These are phyloP conservation scores for Aspergillus bombycis DNA, from an alignment of 2,329 filamentous ascomycete species.

Conservation along the genomic window DNA sequence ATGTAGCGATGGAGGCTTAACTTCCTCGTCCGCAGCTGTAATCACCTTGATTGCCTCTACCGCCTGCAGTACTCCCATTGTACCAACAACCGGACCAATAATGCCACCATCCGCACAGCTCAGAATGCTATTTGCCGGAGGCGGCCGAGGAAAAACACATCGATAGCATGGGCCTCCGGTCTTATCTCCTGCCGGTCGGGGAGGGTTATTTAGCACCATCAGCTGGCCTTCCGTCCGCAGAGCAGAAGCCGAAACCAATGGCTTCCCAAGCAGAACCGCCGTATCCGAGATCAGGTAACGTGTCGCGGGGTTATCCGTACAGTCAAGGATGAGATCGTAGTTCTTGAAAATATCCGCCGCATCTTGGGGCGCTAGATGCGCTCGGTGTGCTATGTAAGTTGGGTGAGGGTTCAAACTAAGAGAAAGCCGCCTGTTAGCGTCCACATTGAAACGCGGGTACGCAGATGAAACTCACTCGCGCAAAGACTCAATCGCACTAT, in stretches of 20 bases:
- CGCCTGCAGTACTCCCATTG: slow-evolving; percentile 91
- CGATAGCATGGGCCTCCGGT: slow-evolving; percentile 84
- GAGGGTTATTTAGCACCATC: slow-evolving; percentile 82
- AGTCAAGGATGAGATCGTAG: slow-evolving; percentile 90
- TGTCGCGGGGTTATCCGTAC: slow-evolving; percentile 88
- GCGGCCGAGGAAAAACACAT: slow-evolving; percentile 87
- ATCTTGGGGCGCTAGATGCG: slow-evolving; percentile 69
- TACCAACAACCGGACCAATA: slow-evolving; percentile 85
- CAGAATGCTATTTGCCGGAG: slow-evolving; percentile 78
- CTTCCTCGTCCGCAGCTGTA: slow-evolving; percentile 40
- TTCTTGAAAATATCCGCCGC: slow-evolving; percentile 66
- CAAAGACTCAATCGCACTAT: slow-evolving; percentile 69
- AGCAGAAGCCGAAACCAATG: slow-evolving; percentile 86
- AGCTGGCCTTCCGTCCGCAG: slow-evolving; percentile 88
- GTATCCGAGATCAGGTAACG: slow-evolving; percentile 92
- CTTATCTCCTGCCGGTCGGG: slow-evolving; percentile 59
- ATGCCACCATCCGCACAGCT: slow-evolving; percentile 94
- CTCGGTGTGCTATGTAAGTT: slow-evolving; percentile 63
- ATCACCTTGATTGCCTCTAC: slow-evolving; percentile 88
- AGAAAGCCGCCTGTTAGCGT: slow-evolving; percentile 14
- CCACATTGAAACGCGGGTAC: background rate
- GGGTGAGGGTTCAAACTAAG: slow-evolving; percentile 72
- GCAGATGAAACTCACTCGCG: slow-evolving; percentile 48
- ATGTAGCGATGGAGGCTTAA: slow-evolving; percentile 38
- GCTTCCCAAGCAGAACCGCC: slow-evolving; percentile 76